Evolutionary conservation across 2,329 filamentous ascomycete genomes (phyloP), one percentile per base, ranked within the genome.

Genomic region (Neospermospora avenae): DNA sequence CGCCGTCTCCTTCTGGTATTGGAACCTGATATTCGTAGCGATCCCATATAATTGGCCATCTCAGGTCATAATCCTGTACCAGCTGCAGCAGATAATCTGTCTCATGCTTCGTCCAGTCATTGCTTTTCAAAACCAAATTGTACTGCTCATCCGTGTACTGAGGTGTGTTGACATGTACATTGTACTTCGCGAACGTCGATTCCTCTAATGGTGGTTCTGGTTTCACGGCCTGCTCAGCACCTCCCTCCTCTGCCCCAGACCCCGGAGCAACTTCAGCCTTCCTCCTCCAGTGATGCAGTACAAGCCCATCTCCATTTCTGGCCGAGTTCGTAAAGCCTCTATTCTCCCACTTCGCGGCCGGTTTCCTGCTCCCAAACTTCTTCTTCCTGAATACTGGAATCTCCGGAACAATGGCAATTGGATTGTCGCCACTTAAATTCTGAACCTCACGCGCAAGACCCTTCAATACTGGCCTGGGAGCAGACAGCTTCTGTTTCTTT

Each of bases 41-140:
- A 74, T 99, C 95, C 80, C 88, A 91, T 62, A 99, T 90, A 16
- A 98, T 74, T 3, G 93, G 83, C 92, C 95, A 99, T 67, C 95
- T 87, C 62, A 96, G 81, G 71, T 96, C 91, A 71, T 87, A 96
- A 49, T 93, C 88, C 59, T 82, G 82, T 14, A 85, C 90, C 37
- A 93, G 73, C 3, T 84, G 78, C 72, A 98, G 83, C 64, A 99
- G 76, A 71, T 97, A 97, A 72, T 97, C 92, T 8, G 95, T 99
- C 76, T 99, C 95, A 69, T 95, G 88, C 70, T 89, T 91, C 14
- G 89, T 88, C 95, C 95, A 99, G 68, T 93, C 87, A 14, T 84
- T 79, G 70, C 81, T 88, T 68, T 86, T 82, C 54, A 99, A 76
- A 63, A 89, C 84, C 59, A 85, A 81, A 62, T 87, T 83, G 75